Base-by-base conservation (phyloP, 1,284 basidiomycete species). In the Chondrostereum purpureum region DNA sequence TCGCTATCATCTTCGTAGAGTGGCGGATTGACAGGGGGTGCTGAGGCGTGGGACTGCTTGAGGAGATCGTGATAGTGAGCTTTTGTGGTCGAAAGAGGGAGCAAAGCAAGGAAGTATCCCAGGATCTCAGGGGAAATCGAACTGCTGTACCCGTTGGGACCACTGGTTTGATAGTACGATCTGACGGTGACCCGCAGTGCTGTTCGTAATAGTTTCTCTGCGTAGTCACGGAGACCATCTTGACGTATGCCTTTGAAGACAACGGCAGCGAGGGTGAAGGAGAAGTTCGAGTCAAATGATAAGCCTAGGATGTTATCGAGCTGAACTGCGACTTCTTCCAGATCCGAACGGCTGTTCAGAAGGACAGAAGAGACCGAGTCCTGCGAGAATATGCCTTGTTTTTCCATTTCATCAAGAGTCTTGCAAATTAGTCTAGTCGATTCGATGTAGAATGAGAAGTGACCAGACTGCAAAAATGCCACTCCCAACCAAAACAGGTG, bases 401-500 rank as follows among this genome's bases (percentile, higher is more conserved):
- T 54, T 34, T 78, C 74, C 64, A 94, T 77, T 13, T 77, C 77
- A 53, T 86, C 80, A 36, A 89, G 64, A 0, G 85, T 80, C 1
- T 78, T 73, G 8, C 73, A 70, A n/a, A 91, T 65, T 1, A 91
- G 67, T 21, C 70, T 68, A 16, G 79, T 73, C 2, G 85, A 83
- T 59, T 88, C 87, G 18, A 73, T 69, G 54, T 87, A 92, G 51
- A 90, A 77, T 4, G 80, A 74, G 42, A 83, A 73, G 56, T 87
- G 80, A 44, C 84, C 81, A 12, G 83, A 81, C 61, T 92, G 83
- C 10, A 93, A 72, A 16, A 93, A 70, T 16, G 83, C 82, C 22
- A 93, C 81, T 1, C 86, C 87, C 6, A 93, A 68, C 91, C 92
- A 93, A 66, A 92, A 90, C 12, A 93, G 68, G 49, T 80, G 79